Base-by-base conservation (phyloP, 2,329 filamentous ascomycete species). In the Penicillium brasilianum region DNA sequence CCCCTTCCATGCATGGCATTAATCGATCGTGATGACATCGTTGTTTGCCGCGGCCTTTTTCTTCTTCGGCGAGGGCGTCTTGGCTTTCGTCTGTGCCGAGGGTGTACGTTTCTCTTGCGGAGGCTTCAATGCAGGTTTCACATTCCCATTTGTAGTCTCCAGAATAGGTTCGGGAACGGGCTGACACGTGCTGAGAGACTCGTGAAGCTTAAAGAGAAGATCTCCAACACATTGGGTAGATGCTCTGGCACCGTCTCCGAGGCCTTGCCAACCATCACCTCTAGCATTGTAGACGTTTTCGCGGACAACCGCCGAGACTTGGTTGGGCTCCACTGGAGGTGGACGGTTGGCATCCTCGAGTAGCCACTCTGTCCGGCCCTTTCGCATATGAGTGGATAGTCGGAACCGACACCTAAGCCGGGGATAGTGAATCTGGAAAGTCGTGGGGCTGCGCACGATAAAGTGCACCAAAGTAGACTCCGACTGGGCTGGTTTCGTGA, bases 1-100 rank as follows among this genome's bases (percentile, higher is more conserved):
- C 30, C 32, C 16, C 50, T 57, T 32, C 30, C 48, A 50, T 14
- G 32, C 50, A 28, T 37, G 11, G 43, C 28, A 30, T 58, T 68
- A 77, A 59, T 77, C 76, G 64, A 77, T 77, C 63, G 72, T 77
- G 51, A 77, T 78, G 52, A 77, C 62, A 65, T 77, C 73, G 28
- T 70, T 55, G 28, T 67, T 69, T 14, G 64, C 59, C 10, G 22
- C 18, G 11, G 46, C 44, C 25, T 36, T 58, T 32, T 52, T 39
- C 43, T 63, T 61, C 49, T 56, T 61, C 34, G 56, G 56, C 34
- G 57, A 51, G 13, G 36, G 22, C 25, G 46, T 59, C 14, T 36
- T 53, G 10, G 25, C 22, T 22, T 57, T 61, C 6, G 28, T 50
- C 44, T 41, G 20, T 48, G 53, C 7, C 18, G 52, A 9, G n/a